Percentiles rank a stretch among this genome's conserved stretches.
Evolutionary conservation across 2,329 filamentous ascomycete genomes (phyloP).

Genomic region (Sporothrix inflata): DNA sequence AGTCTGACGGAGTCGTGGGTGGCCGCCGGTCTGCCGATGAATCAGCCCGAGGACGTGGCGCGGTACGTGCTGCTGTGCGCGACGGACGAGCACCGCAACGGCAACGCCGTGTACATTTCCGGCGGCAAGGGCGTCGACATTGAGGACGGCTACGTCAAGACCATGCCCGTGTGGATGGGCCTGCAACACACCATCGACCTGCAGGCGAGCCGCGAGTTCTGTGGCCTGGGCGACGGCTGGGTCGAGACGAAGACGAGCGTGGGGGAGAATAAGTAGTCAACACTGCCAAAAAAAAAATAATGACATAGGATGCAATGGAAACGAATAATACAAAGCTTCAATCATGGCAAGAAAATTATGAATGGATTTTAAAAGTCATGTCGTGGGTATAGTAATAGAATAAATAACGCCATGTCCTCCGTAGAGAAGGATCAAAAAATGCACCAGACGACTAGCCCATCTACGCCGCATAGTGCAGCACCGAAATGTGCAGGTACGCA

Average conservation of each 20-base stretch:
- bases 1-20: constrained; percentile 46
- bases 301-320: neutral
- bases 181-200: constrained; percentile 36
- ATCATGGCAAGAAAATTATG: neutral
- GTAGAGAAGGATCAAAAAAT: neutral
- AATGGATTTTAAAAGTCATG: neutral
- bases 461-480: neutral
- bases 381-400: neutral
- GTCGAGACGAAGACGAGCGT: constrained; percentile 20
- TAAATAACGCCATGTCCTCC: neutral
- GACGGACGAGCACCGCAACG: constrained; percentile 40
- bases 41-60: constrained; percentile 48
- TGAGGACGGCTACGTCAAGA: constrained; percentile 37
- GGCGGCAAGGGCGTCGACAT: constrained; percentile 38
- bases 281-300: neutral
- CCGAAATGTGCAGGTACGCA: constrained; percentile 45
- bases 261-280: neutral
- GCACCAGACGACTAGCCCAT: neutral
- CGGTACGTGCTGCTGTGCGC: constrained; percentile 46
- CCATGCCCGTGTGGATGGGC: constrained; percentile 38
- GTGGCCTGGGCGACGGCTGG: constrained; percentile 25
- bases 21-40: constrained; percentile 45
- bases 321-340: too few relatives aligned
- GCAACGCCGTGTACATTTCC: constrained; percentile 37
- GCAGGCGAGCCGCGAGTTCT: constrained; percentile 27